phyloP scores from a whole-genome alignment of 176 grass and related monocot genomes.

The Avena eriantha region DNA sequence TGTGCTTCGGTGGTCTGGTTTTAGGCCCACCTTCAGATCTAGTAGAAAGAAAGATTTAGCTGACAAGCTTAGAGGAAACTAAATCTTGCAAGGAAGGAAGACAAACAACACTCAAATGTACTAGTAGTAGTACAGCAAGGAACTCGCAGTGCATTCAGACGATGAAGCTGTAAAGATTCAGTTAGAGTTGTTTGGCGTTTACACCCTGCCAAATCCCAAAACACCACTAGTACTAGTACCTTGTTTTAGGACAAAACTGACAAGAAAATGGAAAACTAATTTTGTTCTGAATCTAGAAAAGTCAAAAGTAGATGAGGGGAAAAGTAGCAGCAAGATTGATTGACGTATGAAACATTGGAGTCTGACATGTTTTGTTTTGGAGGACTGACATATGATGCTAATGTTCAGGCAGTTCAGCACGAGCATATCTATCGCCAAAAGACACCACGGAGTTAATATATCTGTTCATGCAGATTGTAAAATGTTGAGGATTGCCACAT shows the following conservation, averaged over 20 bases:
- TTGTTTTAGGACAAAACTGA: neutral
- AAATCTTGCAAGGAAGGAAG: no score
- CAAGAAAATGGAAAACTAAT: neutral
- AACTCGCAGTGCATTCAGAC: neutral
- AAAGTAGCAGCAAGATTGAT: neutral
- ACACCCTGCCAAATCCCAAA: neutral
- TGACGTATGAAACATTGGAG: neutral
- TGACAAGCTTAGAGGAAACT: no score
- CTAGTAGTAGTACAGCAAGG: no score
- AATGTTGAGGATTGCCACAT: neutral
- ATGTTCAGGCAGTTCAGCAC: neutral
- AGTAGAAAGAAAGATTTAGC: no score
- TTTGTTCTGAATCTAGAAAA: neutral
- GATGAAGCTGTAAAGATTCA: neutral
- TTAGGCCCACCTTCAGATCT: no score
- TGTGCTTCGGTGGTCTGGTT: no score
- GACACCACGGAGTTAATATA: neutral
- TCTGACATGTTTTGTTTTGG: neutral
- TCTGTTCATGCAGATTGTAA: neutral
- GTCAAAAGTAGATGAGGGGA: neutral
- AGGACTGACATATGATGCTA: neutral
- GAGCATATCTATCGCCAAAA: neutral
- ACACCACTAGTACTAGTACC: no score
- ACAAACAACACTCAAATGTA: no score
- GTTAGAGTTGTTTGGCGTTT: neutral